Evolutionary conservation across 2,329 filamentous ascomycete species (phyloP), one percentile per base, ranked within the genome.

Genomic region (Fonsecaea multimorphosa): DNA sequence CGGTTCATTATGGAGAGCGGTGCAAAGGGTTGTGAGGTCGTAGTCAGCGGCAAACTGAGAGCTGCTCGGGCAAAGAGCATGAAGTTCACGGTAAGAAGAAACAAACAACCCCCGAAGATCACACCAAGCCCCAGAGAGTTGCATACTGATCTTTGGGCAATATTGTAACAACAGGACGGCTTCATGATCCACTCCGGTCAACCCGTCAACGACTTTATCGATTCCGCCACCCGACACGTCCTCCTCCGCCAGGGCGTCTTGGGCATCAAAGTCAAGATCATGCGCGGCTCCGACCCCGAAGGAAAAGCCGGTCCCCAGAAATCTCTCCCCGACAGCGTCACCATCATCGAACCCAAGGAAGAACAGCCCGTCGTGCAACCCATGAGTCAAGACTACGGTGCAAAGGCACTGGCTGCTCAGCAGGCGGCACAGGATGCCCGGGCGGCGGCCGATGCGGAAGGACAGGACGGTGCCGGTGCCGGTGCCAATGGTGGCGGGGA

Each of bases 101-200:
- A 69, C 59, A 3, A 31, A 32, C n/a, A 52, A 29, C 27, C 55
- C 27, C 55, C 7, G 16, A 4, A 56, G 61, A 14, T 38, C 44
- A 27, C 19, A 53, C 16, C 22, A 14, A 1, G 14, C 27, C 27
- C 12, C 27, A 16, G 7, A 31, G n/a, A 54, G 29, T 3, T 14
- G 34, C 11, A 61, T 66, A 59, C 51, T 68, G 54, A 68, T 32
- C 27, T 27, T 32, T 52, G 6, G 12, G 3, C 2, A 24, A 12
- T 29, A 40, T 57, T 53, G 54, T n/a, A n/a, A n/a, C n/a, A n/a
- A n/a, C 68, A 88, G 87, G 88, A 99, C 84, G 95, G 95, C 82
- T 99, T 99, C 92, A 99, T 99, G 95, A 99, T 99, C 86, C 95
- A 99, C 92, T 99, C 95, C 79, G 95, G 95, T 85, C 95, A 99